A percentile compares a stretch with the other conserved stretches of the same genome.
These are phyloP conservation scores for Clohesyomyces aquaticus DNA, from an alignment of 495 filamentous ascomycete species.

Conservation along the genomic window DNA sequence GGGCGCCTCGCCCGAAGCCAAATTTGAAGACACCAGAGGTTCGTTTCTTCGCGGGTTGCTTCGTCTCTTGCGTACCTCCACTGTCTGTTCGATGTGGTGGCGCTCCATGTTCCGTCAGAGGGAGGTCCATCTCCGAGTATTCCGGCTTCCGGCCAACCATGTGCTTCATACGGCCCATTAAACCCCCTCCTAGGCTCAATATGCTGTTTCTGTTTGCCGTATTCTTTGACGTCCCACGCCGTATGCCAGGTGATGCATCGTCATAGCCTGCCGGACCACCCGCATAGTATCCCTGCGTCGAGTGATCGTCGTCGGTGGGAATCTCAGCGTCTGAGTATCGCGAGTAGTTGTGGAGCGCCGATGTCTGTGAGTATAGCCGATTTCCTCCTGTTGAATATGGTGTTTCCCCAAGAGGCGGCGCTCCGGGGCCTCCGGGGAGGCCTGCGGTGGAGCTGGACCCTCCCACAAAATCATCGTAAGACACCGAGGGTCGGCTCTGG, in stretches of 20 bases:
- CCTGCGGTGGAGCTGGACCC: conserved; percentile 53
- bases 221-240: conserved; percentile 56
- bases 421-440: conserved; percentile 57
- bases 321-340: conserved; percentile 87
- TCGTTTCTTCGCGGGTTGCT: conserved; percentile 60
- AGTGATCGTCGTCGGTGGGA: conserved; percentile 73
- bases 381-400: conserved; percentile 44
- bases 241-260: conserved; percentile 55
- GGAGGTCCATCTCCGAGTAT: conserved; percentile 98
- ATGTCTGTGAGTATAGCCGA: conserved; percentile 79
- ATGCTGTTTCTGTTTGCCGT: conserved; percentile 84
- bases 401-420: conserved; percentile 44
- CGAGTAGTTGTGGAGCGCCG: conserved; percentile 81
- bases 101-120: conserved; percentile 78
- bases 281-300: conserved; percentile 65
- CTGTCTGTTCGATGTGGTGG: conserved; percentile 51
- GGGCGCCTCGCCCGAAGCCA: conserved; percentile 83
- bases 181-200: conserved; percentile 79
- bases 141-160: conserved; percentile 89
- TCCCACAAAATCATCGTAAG: conserved; percentile 94
- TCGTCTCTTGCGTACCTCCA: conserved; percentile 41
- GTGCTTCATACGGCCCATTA: conserved; percentile 83
- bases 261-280: conserved; percentile 66
- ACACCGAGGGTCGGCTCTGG: conserved; percentile 72
- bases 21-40: conserved; percentile 83